Percentiles rank a stretch among this genome's conserved stretches.
Conservation (phyloP, 495 filamentous ascomycete species). For the Diplogelasinospora grovesii region DNA sequence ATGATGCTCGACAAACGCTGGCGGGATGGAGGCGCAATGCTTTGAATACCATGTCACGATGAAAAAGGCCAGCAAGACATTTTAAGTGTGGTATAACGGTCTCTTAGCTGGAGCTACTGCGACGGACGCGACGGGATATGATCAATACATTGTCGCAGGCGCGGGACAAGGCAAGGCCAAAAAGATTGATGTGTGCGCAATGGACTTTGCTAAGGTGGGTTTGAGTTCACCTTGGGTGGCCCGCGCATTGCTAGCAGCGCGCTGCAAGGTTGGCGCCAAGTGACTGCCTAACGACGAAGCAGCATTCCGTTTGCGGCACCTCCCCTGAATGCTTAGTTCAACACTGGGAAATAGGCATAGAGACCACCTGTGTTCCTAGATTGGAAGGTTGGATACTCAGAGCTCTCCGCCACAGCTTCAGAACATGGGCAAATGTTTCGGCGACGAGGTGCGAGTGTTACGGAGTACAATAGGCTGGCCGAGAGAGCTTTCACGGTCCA, state of each 20-base stretch:
- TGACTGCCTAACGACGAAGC: conserved; percentile 15
- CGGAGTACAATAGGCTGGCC: conserved; percentile 13
- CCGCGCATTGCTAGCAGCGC: conserved; percentile 2
- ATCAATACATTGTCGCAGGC: conserved; percentile 14
- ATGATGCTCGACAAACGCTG: conserved; percentile 2
- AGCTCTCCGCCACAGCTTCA: conserved; percentile 4
- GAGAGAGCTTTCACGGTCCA: conserved; percentile 6
- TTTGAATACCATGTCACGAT: conserved; percentile 20
- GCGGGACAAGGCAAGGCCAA: conserved; percentile 11
- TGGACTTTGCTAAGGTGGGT: conserved; percentile 8
- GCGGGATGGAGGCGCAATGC: conserved; percentile 7
- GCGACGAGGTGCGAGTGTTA: conserved; percentile 17
- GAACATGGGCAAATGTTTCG: too few species aligned
- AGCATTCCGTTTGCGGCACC: conserved; percentile 5
- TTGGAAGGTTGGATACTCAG: too few species aligned
- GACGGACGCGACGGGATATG: conserved; percentile 13
- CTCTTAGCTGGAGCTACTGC: conserved; percentile 6
- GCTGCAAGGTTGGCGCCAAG: not conserved
- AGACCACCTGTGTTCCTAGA: not conserved
- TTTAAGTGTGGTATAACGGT: too few species aligned
- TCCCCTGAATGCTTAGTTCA: not conserved
- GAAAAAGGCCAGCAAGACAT: conserved; percentile 1
- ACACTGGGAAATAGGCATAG: too few species aligned
- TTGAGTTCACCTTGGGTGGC: conserved; percentile 4
- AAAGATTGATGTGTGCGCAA: conserved; percentile 22